A percentile compares a stretch with the other conserved stretches of the same genome.
Evolutionary conservation across 2,329 filamentous ascomycete species (phyloP).

Genomic region (Paraphaeosphaeria minitans): DNA sequence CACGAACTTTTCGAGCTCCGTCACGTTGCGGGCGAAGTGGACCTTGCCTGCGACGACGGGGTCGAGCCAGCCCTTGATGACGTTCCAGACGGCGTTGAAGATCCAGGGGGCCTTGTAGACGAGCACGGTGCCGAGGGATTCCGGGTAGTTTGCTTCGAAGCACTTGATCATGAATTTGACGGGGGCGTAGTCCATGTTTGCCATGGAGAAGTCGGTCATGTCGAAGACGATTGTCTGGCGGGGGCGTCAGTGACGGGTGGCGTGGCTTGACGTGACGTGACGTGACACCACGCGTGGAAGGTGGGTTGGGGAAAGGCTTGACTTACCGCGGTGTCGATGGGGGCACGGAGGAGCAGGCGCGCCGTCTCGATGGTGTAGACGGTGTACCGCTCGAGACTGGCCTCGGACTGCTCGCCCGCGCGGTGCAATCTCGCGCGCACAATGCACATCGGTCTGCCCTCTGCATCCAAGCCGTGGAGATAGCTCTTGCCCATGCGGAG

Average conservation of each 20-base stretch:
- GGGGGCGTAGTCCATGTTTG: constrained; percentile 97
- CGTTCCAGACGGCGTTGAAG: constrained; percentile 96
- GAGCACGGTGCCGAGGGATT: constrained; percentile 84
- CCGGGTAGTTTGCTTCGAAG: constrained; percentile 98
- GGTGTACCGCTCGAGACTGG: constrained; percentile 84
- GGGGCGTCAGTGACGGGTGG: constrained; percentile 22
- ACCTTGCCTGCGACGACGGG: constrained; percentile 95
- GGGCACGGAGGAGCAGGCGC: constrained; percentile 77
- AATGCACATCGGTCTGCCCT: constrained; percentile 83
- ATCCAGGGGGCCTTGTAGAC: constrained; percentile 98
- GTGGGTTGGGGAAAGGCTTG: constrained; percentile 5
- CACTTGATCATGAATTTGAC: constrained; percentile 99
- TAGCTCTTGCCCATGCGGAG: constrained; percentile 91
- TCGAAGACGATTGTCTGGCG: constrained; percentile 89
- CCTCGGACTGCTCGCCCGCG: constrained; percentile 79
- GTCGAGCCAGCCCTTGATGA: constrained; percentile 95
- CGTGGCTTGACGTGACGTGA: not conserved
- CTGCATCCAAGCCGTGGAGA: constrained; percentile 83
- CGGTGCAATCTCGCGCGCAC: constrained; percentile 83
- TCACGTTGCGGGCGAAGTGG: constrained; percentile 82
- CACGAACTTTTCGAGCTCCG: constrained; percentile 81
- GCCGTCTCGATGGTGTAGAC: constrained; percentile 94
- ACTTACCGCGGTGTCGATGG: constrained; percentile 88
- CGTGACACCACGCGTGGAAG: not conserved
- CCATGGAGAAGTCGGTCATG: constrained; percentile 90